Base-by-base conservation (phyloP, 306 rosid species). In the Glycine latifolia region DNA sequence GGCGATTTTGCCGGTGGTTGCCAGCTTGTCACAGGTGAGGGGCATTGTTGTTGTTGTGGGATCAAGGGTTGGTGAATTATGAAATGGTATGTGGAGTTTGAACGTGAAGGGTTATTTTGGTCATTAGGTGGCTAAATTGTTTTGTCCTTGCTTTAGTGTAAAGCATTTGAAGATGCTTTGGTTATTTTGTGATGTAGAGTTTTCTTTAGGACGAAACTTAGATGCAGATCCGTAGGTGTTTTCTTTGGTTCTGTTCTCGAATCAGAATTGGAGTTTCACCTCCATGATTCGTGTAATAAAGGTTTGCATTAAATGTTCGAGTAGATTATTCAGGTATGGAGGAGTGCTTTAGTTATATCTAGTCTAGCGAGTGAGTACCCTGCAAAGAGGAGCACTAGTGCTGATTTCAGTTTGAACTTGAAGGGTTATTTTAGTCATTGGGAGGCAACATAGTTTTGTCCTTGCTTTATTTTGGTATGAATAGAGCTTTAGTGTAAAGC, bases 1-100 rank as follows among this genome's bases (percentile, higher is more conserved):
- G 35, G 82, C 99, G 7, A 89, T 96, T 73, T 82, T 96, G 71
- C 91, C 97, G 3, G 97, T 96, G 66, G 94, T 96, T 58, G 86
- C 91, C 15, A 90, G 89, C 60, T 88, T 96, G 80, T 94, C 98
- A 12, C 97, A 92, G 99, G 99, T 69, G 61, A 71, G 66, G 31
- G 33, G 2, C 55, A 71, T 12, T 39, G 55, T 33, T 41, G 49
- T n/a, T 55, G 33, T 26, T 26, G 31, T 16, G 72, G 14, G 33
- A 67, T 41, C 53, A 15, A 43, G 33, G 33, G 52, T 67, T 65
- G 46, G 43, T 35, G 69, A 3, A 14, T 37, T 65, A 37, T 65
- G 70, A 65, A 62, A 6, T 63, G 69, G 47, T 16, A 4, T 63
- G 20, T 35, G 70, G 4, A 37, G 48, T 66, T 39, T 66, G 7